phyloP scores from a whole-genome alignment of 768 basidiomycete species.

The Suillus subluteus region DNA sequence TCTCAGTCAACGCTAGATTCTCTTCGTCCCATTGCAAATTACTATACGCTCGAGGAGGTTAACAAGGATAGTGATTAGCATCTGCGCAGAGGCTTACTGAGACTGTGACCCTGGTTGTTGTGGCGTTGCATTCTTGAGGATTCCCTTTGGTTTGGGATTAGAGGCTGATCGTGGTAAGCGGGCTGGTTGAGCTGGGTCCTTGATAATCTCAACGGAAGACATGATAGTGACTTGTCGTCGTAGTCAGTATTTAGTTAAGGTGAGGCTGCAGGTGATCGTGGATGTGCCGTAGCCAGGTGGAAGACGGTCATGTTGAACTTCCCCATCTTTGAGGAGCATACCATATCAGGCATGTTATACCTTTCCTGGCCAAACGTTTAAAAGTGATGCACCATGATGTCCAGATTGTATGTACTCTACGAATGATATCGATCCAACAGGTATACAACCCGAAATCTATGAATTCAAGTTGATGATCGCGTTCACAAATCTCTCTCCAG shows the following conservation, averaged over 20 bases:
- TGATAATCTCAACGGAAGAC: constrained; percentile 34
- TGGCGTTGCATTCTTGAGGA: constrained; percentile 80
- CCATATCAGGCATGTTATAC: constrained; percentile 19
- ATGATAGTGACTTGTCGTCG: constrained; percentile 18
- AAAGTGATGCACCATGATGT: background rate
- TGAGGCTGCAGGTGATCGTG: background rate
- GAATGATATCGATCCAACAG: constrained; percentile 9
- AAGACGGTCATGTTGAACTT: constrained; percentile 8
- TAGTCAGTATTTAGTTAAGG: background rate
- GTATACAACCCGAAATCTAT: constrained; percentile 13
- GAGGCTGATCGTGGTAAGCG: constrained; percentile 66
- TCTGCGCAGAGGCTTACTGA: constrained; percentile 50
- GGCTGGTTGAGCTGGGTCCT: constrained; percentile 48
- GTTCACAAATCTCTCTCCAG: constrained; percentile 67
- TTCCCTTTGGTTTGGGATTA: constrained; percentile 81
- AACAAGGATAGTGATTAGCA: constrained; percentile 1
- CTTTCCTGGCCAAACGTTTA: constrained; percentile 19
- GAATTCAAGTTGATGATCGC: constrained; percentile 58
- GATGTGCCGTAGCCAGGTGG: background rate
- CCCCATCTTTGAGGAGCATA: constrained; percentile 16
- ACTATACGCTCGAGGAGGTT: constrained; percentile 27
- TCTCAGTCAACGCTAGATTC: constrained; percentile 90
- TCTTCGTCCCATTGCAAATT: constrained; percentile 96
- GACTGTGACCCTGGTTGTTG: constrained; percentile 41
- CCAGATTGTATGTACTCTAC: constrained; percentile 13